phyloP scores from a whole-genome alignment of 331 rosid genomes.

The Rosa hybrid region DNA sequence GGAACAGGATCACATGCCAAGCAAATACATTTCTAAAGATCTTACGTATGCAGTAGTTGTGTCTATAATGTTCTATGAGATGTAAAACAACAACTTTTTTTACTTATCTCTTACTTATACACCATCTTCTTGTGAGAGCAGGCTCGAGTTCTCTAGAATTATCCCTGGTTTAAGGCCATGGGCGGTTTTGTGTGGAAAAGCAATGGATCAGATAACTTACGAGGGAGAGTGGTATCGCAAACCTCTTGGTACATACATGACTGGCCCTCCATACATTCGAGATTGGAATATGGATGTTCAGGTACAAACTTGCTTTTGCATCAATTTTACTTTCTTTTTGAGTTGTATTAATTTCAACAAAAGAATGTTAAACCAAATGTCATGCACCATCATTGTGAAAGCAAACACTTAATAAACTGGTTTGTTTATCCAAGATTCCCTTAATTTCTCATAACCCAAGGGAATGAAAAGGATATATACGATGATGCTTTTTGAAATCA shows the following conservation, averaged over 20 bases:
- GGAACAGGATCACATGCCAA: constrained; percentile 97
- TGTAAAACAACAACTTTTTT: not conserved
- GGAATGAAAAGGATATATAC: not conserved
- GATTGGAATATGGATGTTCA: constrained; percentile 54
- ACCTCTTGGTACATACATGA: constrained; percentile 70
- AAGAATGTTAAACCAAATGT: not conserved
- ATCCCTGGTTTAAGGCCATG: constrained; percentile 95
- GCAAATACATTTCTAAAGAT: constrained; percentile 78
- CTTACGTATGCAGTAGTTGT: constrained; percentile 55
- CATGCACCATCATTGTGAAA: not conserved
- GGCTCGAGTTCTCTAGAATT: constrained; percentile 55
- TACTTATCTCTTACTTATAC: not conserved
- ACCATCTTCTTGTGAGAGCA: constrained; percentile 26
- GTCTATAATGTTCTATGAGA: not conserved
- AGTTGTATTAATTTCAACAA: not conserved
- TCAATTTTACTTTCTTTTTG: not conserved
- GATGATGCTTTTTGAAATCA: not conserved
- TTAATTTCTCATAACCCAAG: not conserved
- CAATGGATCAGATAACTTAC: constrained; percentile 80
- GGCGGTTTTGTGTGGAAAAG: constrained; percentile 94
- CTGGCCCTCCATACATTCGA: constrained; percentile 81
- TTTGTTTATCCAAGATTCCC: not conserved
- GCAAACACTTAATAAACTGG: not conserved
- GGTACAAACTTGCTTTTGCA: constrained; percentile 45
- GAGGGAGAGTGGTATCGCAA: constrained; percentile 76